Evolutionary conservation across 1,284 basidiomycete species (phyloP), one percentile per base, ranked within the genome.

Genomic region (Apiotrichum domesticum): DNA sequence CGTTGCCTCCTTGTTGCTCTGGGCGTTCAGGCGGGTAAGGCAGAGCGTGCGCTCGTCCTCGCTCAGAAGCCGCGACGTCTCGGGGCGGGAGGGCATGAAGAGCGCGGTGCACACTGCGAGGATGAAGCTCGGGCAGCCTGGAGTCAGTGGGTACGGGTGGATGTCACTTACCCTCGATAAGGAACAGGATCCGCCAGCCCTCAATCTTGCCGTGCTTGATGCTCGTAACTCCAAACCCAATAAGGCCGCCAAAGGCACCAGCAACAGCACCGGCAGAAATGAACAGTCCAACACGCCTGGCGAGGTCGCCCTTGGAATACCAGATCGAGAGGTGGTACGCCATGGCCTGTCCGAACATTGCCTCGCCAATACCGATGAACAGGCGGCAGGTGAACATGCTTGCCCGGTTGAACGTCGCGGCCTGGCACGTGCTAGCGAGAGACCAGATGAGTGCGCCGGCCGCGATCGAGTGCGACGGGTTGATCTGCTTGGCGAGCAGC

Each of bases 51-150:
- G 82, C 71, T 94, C 86, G 10, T 82, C 78, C 60, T 87, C 86
- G 44, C 79, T 86, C 45, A 93, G 75, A 68, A 85, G 87, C 0
- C 72, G 74, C 0, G 87, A 86, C 10, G 83, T 85, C 69, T 92
- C 88, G 0, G 90, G 90, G 37, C 89, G 80, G 51, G 85, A 81
- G 0, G 90, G 90, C 7, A 94, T 79, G 61, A 87, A 77, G 57
- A 85, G 80, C 56, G 85, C 75, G 2, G 86, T 82, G 35, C 84
- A 50, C 21, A 88, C 52, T 2, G 87, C 89, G 37, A 92, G 79
- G 0, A 89, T 15, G 5, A 93, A 67, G 0, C 63, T 62, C 4
- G 67, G 68, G 66, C 52, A 64, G 80, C 87, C 37, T 39, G 37
- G 37, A 39, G 13, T 39, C 7, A 39, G 8, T 7, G 37, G 8